These are phyloP conservation scores for Nematocida ausubeli DNA, from an alignment of 371 early-diverging fungal genomes.

Conservation along the genomic window DNA sequence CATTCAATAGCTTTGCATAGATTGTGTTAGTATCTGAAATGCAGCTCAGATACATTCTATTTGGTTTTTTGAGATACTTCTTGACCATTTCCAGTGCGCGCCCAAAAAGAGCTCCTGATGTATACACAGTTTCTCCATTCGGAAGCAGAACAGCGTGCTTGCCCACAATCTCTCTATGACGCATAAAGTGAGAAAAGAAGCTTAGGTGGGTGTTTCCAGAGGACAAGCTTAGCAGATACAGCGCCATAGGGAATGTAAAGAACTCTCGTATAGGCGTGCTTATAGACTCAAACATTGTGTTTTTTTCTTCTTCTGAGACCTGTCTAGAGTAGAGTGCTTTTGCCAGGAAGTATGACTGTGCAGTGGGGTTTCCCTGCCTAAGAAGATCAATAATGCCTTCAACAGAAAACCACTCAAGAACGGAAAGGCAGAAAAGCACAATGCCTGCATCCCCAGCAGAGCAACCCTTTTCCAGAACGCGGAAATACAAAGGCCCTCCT, in stretches of 20 bases:
- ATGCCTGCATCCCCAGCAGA: background rate
- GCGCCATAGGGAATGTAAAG: slow-evolving; percentile 22
- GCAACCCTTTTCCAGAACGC: slow-evolving; percentile 17
- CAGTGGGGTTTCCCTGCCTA: background rate
- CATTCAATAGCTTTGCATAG: slow-evolving; percentile 3
- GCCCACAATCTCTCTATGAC: background rate
- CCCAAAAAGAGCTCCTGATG: background rate
- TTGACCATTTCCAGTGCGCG: slow-evolving; percentile 25
- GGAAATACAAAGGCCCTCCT: background rate
- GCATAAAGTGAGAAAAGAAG: slow-evolving; percentile 31
- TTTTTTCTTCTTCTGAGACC: slow-evolving; percentile 1
- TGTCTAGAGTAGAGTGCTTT: background rate
- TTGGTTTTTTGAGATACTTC: slow-evolving; percentile 30
- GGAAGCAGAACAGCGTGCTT: background rate
- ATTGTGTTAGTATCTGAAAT: background rate
- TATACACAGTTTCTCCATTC: background rate
- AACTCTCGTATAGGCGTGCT: slow-evolving; percentile 1
- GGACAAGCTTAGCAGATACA: slow-evolving; percentile 15
- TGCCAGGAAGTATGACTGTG: slow-evolving; percentile 35
- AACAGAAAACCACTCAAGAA: background rate
- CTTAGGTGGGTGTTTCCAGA: background rate
- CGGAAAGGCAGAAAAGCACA: background rate
- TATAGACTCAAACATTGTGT: background rate
- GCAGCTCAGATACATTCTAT: slow-evolving; percentile 21
- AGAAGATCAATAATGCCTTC: background rate